These are phyloP conservation scores for Bretschneidera sinensis DNA, from an alignment of 345 rosid genomes.

Conservation along the genomic window DNA sequence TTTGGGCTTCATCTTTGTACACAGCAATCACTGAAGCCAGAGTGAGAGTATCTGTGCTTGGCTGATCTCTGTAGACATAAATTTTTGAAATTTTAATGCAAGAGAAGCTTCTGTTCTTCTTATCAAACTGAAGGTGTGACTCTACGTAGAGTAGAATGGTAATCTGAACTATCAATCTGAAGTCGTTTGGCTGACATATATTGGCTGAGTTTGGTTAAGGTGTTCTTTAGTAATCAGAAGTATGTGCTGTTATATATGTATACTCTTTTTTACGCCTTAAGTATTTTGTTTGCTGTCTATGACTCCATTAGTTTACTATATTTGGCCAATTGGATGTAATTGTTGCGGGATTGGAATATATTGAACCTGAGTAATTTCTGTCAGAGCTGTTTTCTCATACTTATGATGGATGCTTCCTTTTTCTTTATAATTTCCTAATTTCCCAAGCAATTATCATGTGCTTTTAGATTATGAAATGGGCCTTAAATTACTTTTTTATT, in stretches of 20 bases:
- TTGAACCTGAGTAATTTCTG: slow-evolving; percentile 4
- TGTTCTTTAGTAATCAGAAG: not conserved
- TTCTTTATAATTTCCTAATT: not conserved
- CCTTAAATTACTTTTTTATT: slow-evolving; percentile 10
- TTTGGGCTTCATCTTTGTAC: too few species aligned
- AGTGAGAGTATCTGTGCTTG: too few species aligned
- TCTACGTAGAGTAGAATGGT: not conserved
- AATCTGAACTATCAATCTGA: not conserved
- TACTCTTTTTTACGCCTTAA: too few species aligned
- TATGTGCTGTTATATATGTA: not conserved
- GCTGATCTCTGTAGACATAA: too few species aligned
- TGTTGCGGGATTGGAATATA: not conserved
- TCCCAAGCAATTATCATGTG: not conserved
- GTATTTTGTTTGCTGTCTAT: too few species aligned
- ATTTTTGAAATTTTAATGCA: too few species aligned
- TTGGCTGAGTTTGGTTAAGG: too few species aligned
- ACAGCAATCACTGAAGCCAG: too few species aligned
- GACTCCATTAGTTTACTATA: not conserved
- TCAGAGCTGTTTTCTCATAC: not conserved
- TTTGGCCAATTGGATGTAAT: slow-evolving; percentile 1
- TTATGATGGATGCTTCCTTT: not conserved
- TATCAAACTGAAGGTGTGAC: not conserved
- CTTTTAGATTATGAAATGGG: not conserved
- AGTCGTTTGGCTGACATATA: too few species aligned
- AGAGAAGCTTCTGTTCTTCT: not conserved